Evolutionary conservation across 2,329 filamentous ascomycete genomes (phyloP), one percentile per base, ranked within the genome.

Genomic region (Neoascochyta sp.): DNA sequence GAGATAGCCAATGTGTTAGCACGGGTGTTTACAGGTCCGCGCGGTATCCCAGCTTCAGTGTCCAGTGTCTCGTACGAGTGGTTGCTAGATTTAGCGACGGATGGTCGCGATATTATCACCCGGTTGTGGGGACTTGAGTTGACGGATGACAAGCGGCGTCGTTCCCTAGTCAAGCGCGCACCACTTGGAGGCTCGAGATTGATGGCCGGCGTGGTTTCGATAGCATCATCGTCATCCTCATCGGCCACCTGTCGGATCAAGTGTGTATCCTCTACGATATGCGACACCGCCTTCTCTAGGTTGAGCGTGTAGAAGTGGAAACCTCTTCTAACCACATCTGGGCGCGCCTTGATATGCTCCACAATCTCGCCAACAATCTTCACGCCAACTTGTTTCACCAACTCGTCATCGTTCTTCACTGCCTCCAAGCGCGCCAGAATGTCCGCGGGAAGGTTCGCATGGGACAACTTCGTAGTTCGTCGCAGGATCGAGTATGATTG

Each of bases 221-320:
- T 69, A 5, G 71, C 67, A 9, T 48, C 34, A 13, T 66, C 65
- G 12, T 50, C 36, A n/a, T 67, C 64, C 9, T 67, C 65, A 1
- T 75, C 70, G 5, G 56, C 45, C 3, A 51, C 43, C 1, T 70
- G 65, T 2, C 86, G 83, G 32, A 96, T 95, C 32, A 98, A 74
- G n/a, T 82, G 68, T 16, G 84, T 86, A 34, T 83, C 73, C 67
- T 96, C 89, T 0, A 96, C 66, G 39, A 96, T 90, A 52, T 95
- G 92, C 0, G 89, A 86, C 3, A 98, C 89, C 0, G 88, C 86
- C 66, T 96, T 98, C 63, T 96, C 90, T 17, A 96, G 71, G 57
- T 98, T 98, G 29, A 98, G 71, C 0, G 92, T 96, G 64, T 95
- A 98, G 65, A 98, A 96, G 60, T 98, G 92, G 64, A 95, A 95